Percentiles rank a stretch among this genome's conserved stretches.
Evolutionary conservation across 1,139 yeast genomes (phyloP).

Genomic region (Sugiyamaella grinbergsii): DNA sequence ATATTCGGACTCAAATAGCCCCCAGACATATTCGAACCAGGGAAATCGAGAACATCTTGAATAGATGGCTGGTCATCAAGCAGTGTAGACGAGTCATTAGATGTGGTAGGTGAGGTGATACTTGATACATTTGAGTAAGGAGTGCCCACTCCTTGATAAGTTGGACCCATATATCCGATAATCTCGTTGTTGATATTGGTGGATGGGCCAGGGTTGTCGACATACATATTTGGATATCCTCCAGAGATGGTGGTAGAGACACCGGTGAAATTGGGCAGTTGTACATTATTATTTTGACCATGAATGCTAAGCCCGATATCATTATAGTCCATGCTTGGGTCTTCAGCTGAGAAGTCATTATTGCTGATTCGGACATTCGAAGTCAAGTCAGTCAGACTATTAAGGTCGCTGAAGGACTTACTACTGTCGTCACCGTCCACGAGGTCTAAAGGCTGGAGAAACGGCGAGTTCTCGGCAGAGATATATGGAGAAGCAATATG

Average conservation of each 20-base stretch:
- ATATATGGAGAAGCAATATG: slow-evolving; percentile 20
- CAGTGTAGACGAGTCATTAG: slow-evolving; percentile 7
- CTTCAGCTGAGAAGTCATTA: slow-evolving; percentile 1
- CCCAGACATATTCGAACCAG: background rate
- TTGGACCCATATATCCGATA: too few relatives aligned
- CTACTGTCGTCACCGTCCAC: background rate
- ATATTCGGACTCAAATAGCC: slow-evolving; percentile 3
- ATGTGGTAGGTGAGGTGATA: slow-evolving; percentile 10
- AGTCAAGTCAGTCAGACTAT: slow-evolving; percentile 30
- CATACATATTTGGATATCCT: background rate
- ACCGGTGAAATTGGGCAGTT: background rate
- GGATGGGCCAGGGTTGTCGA: background rate
- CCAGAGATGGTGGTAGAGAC: too few relatives aligned
- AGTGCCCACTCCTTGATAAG: background rate
- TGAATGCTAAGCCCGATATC: background rate
- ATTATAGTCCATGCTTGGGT: slow-evolving; percentile 1
- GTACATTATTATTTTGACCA: background rate
- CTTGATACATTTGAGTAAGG: slow-evolving; percentile 2
- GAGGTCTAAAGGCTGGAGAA: slow-evolving; percentile 21
- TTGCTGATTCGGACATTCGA: slow-evolving; percentile 29
- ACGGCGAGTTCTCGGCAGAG: slow-evolving; percentile 26
- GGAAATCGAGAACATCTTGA: slow-evolving; percentile 5
- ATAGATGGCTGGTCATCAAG: background rate
- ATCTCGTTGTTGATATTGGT: too few relatives aligned
- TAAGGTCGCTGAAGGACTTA: slow-evolving; percentile 21